Percentiles rank a stretch among this genome's conserved stretches.
Evolutionary conservation across 345 rosid species (phyloP).

Genomic region (Mallotus nudiflorus): DNA sequence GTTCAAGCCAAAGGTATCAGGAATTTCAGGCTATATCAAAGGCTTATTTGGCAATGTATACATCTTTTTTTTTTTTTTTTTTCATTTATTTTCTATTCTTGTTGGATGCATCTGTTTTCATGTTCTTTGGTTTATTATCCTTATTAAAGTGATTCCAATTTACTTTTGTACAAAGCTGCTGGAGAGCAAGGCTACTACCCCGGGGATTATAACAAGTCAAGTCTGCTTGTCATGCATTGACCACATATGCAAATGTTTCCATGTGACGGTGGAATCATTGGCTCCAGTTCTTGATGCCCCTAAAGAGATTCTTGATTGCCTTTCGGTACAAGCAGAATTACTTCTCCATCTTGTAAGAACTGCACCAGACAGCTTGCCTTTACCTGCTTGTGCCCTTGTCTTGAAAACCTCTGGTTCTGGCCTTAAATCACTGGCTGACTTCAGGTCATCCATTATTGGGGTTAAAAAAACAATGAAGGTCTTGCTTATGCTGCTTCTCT

Average conservation of each 20-base stretch:
- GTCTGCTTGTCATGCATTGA: conserved; percentile 53
- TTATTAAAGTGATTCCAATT: conserved; percentile 10
- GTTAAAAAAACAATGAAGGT: conserved; percentile 53
- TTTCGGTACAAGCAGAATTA: conserved; percentile 67
- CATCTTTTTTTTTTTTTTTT: not conserved
- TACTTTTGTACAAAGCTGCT: conserved; percentile 33
- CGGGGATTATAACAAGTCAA: conserved; percentile 47
- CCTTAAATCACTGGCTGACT: conserved; percentile 58
- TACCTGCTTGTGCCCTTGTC: conserved; percentile 48
- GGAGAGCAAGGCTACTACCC: conserved; percentile 37
- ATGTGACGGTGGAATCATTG: conserved; percentile 42
- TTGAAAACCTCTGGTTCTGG: conserved; percentile 59
- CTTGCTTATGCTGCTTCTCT: conserved; percentile 61
- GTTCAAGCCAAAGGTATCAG: not conserved
- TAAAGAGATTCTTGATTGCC: conserved; percentile 51
- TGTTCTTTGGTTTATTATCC: not conserved
- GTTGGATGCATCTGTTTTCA: not conserved
- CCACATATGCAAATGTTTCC: conserved; percentile 44
- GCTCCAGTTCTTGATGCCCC: conserved; percentile 50
- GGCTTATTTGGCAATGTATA: not conserved
- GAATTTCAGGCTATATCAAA: not conserved
- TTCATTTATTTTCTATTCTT: not conserved
- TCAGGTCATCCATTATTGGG: conserved; percentile 43
- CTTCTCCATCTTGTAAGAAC: conserved; percentile 61
- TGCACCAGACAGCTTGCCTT: conserved; percentile 38